These are phyloP conservation scores for Phytophthora macrochlamydospora DNA, from an alignment of 352 stramenopile genomes.

Conservation along the genomic window DNA sequence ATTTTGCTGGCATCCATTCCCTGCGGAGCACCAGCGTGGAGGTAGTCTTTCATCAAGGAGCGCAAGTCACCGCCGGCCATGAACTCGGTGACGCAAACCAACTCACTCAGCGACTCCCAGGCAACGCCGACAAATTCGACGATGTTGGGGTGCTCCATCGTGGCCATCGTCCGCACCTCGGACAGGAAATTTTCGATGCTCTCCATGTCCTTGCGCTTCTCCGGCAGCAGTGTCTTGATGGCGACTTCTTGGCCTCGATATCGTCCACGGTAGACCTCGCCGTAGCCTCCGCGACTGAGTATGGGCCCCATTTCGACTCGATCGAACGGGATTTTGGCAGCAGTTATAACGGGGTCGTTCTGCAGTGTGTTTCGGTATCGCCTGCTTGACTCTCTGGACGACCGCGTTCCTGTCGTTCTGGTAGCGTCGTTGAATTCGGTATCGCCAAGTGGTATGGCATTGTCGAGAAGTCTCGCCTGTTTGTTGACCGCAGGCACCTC, in stretches of 20 bases:
- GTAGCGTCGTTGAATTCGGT: slow-evolving; percentile 27
- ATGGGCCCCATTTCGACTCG: slow-evolving; percentile 34
- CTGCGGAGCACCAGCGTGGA: slow-evolving; percentile 15
- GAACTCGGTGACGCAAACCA: slow-evolving; percentile 56
- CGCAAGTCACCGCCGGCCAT: slow-evolving; percentile 56
- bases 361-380: slow-evolving; percentile 20
- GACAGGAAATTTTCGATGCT: slow-evolving; percentile 46
- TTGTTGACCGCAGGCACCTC: slow-evolving; percentile 21
- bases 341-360: slow-evolving; percentile 45
- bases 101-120: slow-evolving; percentile 54
- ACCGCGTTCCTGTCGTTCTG: slow-evolving; percentile 15
- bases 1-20: slow-evolving; percentile 38
- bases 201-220: slow-evolving; percentile 45
- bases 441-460: slow-evolving; percentile 11
- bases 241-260: slow-evolving; percentile 44
- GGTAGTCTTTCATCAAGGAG: slow-evolving; percentile 36
- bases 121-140: slow-evolving; percentile 61
- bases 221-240: slow-evolving; percentile 46
- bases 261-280: slow-evolving; percentile 42
- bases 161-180: slow-evolving; percentile 48
- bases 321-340: slow-evolving; percentile 44
- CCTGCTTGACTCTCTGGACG: slow-evolving; percentile 11
- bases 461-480: slow-evolving; percentile 8
- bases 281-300: slow-evolving; percentile 37
- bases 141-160: slow-evolving; percentile 56